Conservation (phyloP, 768 basidiomycete species). For the Cytidiella melzeri region DNA sequence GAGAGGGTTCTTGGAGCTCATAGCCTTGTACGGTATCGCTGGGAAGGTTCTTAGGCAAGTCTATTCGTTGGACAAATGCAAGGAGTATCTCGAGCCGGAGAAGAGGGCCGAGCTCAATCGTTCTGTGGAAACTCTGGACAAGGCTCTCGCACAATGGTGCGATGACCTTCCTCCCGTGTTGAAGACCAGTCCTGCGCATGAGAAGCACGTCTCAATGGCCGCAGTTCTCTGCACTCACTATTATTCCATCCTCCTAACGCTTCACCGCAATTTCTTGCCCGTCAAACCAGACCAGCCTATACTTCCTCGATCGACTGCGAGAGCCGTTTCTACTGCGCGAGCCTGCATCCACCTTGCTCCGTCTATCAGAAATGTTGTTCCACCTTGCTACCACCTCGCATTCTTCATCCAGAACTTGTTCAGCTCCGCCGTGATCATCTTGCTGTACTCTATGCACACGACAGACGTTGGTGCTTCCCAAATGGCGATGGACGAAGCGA, state of each 20-base stretch:
- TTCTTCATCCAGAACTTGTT: conserved; percentile 89
- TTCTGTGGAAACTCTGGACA: conserved; percentile 73
- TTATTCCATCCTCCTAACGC: conserved; percentile 80
- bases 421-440: conserved; percentile 80
- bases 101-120: conserved; percentile 71
- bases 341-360: conserved; percentile 82
- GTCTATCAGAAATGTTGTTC: conserved; percentile 78
- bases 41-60: conserved; percentile 79
- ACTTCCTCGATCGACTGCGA: conserved; percentile 65
- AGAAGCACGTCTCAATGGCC: conserved; percentile 81
- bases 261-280: conserved; percentile 84
- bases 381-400: conserved; percentile 80
- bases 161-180: conserved; percentile 69
- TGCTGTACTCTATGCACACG: conserved; percentile 83
- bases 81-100: conserved; percentile 66
- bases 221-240: conserved; percentile 85
- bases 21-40: conserved; percentile 76
- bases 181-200: conserved; percentile 67
- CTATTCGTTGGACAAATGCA: conserved; percentile 74
- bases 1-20: conserved; percentile 76
- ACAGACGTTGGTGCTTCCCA: conserved; percentile 56
- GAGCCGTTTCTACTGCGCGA: conserved; percentile 79
- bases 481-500: conserved; percentile 79
- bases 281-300: conserved; percentile 67
- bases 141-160: conserved; percentile 76